Evolutionary conservation across 169 alveolate genomes (phyloP).

Genomic region (Cryptosporidium muris): DNA sequence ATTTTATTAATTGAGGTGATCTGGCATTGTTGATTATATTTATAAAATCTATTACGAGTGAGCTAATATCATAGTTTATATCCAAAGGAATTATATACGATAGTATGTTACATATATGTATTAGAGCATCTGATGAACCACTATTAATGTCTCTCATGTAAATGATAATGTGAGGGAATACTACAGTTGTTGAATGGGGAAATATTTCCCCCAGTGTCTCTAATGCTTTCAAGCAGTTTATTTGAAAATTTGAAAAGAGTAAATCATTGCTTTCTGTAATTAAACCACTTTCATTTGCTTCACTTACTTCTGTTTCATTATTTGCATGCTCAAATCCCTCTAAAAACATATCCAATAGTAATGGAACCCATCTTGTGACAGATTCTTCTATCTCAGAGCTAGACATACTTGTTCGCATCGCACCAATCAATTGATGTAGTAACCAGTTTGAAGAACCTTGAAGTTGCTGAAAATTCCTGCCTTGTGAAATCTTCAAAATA

Average conservation of each 20-base stretch:
- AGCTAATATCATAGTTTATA: slow-evolving; percentile 2
- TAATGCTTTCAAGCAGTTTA: slow-evolving; percentile 35
- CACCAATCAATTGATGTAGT: slow-evolving; percentile 3
- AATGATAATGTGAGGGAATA: slow-evolving; percentile 42
- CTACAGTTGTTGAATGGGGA: slow-evolving; percentile 42
- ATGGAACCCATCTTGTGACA: slow-evolving; percentile 47
- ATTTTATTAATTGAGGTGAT: slow-evolving; percentile 66
- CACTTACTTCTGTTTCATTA: background rate
- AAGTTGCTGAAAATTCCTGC: slow-evolving; percentile 17
- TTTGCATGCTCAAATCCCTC: background rate
- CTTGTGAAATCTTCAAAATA: slow-evolving; percentile 32
- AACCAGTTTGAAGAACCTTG: background rate
- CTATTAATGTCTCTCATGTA: slow-evolving; percentile 32
- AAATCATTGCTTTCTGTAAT: background rate
- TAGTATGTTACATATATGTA: slow-evolving; percentile 38
- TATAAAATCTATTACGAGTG: slow-evolving; percentile 32
- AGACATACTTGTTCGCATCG: background rate
- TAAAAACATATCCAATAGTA: slow-evolving; percentile 59
- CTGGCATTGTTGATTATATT: slow-evolving; percentile 38
- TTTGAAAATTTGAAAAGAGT: slow-evolving; percentile 19
- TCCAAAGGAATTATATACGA: slow-evolving; percentile 40
- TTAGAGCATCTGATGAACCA: slow-evolving; percentile 30
- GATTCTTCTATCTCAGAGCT: background rate
- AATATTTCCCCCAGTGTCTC: slow-evolving; percentile 47
- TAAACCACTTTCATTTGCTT: background rate